Evolutionary conservation across 202 grass and related monocot genomes (phyloP), one percentile per base, ranked within the genome.

Genomic region (Saccharum hybrid): DNA sequence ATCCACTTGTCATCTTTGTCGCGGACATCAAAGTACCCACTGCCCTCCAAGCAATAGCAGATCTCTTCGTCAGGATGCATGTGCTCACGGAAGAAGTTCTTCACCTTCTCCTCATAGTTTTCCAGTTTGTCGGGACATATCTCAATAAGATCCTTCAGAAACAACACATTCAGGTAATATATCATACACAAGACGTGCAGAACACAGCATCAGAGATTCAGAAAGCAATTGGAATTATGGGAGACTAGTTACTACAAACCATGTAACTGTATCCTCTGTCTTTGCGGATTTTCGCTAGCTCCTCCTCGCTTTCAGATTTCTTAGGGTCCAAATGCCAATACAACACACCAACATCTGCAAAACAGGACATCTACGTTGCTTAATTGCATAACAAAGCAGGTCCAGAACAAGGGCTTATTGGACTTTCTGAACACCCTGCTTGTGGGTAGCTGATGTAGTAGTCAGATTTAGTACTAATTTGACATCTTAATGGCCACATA

Each of bases 21-120:
- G 8, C 86, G 93, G 60, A 96, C 78, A 63, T 98, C 96, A 71
- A 98, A 98, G 77, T 96, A 98, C 26, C 96, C 91, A 4, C 93
- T 87, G 68, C 96, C 96, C 51, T 90, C 93, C 82, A 98, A 87
- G 83, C 96, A 96, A 78, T 96, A 96, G 31, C 91, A 91, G 77
- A 95, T 98, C 91, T 98, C 96, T 85, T 98, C 96, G 3, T 95
- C 96, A 23, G 81, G 78, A 11, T 98, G 96, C 83, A 95, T 98
- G 78, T 98, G 96, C 83, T 98, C 91, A 37, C 60, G 72, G 83
- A 92, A 98, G 69, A 96, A 96, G 67, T 94, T 96, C 85, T 84
- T 96, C 46, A 98, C 22, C 74, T 94, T 98, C 79, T 98, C 90
- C 71, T 98, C 96, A 28, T 90, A 98, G 75, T 96, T 98, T 64